A percentile compares a stretch with the other conserved stretches of the same genome.
Evolutionary conservation across 2,329 filamentous ascomycete genomes (phyloP).

Genomic region (Neodidymelliopsis sp.): DNA sequence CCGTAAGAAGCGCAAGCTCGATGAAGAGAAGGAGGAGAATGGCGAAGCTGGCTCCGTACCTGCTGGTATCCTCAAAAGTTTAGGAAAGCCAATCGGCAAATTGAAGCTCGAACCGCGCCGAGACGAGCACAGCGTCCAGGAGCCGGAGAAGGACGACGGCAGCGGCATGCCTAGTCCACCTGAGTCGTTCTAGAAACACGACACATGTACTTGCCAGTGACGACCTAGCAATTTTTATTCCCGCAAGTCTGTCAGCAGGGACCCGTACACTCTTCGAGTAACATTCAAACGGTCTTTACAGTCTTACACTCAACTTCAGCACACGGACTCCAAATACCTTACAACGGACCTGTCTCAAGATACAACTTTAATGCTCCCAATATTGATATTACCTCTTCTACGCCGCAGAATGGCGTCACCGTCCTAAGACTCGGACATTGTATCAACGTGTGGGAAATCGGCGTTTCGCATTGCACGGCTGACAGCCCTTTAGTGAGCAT

Average conservation of each 20-base stretch:
- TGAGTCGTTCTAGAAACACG: constrained; percentile 66
- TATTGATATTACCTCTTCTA: constrained; percentile 13
- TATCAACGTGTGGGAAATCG: constrained; percentile 16
- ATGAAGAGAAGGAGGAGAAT: constrained; percentile 53
- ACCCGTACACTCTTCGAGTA: background rate
- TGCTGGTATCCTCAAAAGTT: constrained; percentile 38
- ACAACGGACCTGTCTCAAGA: constrained; percentile 1
- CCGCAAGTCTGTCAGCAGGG: background rate
- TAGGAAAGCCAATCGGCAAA: constrained; percentile 65
- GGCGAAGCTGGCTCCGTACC: constrained; percentile 30
- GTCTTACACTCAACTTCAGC: constrained; percentile 6
- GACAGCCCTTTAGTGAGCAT: constrained; percentile 16
- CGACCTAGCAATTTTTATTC: background rate
- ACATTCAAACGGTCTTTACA: constrained; percentile 8
- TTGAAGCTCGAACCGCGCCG: constrained; percentile 60
- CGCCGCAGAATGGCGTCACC: constrained; percentile 12
- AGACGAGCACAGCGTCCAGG: constrained; percentile 67
- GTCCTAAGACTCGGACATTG: constrained; percentile 5
- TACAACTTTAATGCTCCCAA: constrained; percentile 14
- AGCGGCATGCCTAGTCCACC: constrained; percentile 81
- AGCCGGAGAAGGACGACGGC: constrained; percentile 73
- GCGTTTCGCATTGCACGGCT: constrained; percentile 26
- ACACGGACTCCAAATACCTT: background rate
- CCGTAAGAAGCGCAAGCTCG: constrained; percentile 83
- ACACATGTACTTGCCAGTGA: background rate